Evolutionary conservation across 805 yeast species (phyloP), one percentile per base, ranked within the genome.

Genomic region (Pichia ethanolica): DNA sequence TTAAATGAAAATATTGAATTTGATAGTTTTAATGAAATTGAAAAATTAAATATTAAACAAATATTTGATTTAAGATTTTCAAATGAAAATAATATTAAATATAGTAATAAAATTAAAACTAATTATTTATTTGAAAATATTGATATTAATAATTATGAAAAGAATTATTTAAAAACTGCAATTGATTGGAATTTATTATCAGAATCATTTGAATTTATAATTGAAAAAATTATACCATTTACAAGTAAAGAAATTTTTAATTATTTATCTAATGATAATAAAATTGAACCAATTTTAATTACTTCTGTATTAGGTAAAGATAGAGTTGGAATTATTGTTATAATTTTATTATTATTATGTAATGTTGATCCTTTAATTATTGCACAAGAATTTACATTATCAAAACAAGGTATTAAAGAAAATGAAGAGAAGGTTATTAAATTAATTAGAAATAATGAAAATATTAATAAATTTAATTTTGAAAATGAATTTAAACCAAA

Each of bases 291-390:
- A 3, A 67, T 88, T 50, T 65, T 83, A 9, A 78, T 82, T 63
- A 91, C 86, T 61, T 88, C 95, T 66, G 79, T 90, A 5, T 91
- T 91, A 1, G 96, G 96, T 3, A 88, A 87, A 63, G 96, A 88
- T 62, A 74, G 95, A 41, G 87, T 96, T 0, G 96, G 95, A 0
- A 72, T 86, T 12, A 61, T 85, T 54, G 76, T 82, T 3, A 85
- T 88, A 81, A 63, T 88, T 52, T 69, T 87, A 5, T 69, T 87
- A 42, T 66, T 79, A 20, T 61, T 86, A 8, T 67, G 77, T 5
- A 90, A 86, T 0, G 86, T 87, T 4, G 88, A 83, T 52, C 71
- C 73, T 11, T 77, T 78, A 54, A 77, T 80, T 1, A 72, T 87
- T 37, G 80, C 88, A 1, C 75, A 81, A 54, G 96, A 88, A 59